Percentiles rank a stretch among this genome's conserved stretches.
These are phyloP conservation scores for Plantago rigida DNA, from an alignment of 305 asterid genomes.

Conservation along the genomic window DNA sequence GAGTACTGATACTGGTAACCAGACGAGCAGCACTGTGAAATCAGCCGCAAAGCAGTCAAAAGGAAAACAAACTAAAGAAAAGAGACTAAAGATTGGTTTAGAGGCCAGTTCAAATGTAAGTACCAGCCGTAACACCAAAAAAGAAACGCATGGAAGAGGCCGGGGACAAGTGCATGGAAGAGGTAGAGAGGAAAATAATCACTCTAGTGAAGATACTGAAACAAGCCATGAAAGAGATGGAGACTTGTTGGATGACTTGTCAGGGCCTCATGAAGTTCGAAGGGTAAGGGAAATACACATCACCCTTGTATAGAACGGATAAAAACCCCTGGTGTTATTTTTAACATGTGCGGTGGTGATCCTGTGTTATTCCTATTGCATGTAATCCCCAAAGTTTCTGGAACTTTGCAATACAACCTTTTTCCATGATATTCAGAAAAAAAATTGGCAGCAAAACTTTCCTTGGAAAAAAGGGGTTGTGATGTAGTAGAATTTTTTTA, in stretches of 20 bases:
- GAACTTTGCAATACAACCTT: too few relatives aligned
- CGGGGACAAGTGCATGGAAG: conserved; percentile 30
- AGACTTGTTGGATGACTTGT: conserved; percentile 25
- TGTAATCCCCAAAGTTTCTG: too few relatives aligned
- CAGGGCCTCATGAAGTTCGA: conserved; percentile 46
- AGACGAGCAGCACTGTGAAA: conserved; percentile 23
- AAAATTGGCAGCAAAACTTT: too few relatives aligned
- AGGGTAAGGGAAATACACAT: conserved; percentile 39
- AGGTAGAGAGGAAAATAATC: conserved; percentile 34
- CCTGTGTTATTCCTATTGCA: too few relatives aligned
- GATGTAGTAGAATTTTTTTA: too few relatives aligned
- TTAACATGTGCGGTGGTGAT: too few relatives aligned
- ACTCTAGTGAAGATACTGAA: conserved; percentile 27
- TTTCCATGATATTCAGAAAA: too few relatives aligned
- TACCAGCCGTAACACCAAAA: conserved; percentile 19
- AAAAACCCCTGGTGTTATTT: too few relatives aligned
- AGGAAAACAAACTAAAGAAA: conserved; percentile 32
- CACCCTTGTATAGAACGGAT: too few relatives aligned
- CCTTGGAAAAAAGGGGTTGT: too few relatives aligned
- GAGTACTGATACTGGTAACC: conserved; percentile 27
- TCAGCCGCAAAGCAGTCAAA: conserved; percentile 33
- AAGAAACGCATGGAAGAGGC: conserved; percentile 26
- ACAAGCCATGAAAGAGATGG: conserved; percentile 36
- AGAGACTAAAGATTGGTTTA: conserved; percentile 21
- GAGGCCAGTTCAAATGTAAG: conserved; percentile 27